These are phyloP conservation scores for Cicer judaicum DNA, from an alignment of 306 rosid species.

Conservation along the genomic window DNA sequence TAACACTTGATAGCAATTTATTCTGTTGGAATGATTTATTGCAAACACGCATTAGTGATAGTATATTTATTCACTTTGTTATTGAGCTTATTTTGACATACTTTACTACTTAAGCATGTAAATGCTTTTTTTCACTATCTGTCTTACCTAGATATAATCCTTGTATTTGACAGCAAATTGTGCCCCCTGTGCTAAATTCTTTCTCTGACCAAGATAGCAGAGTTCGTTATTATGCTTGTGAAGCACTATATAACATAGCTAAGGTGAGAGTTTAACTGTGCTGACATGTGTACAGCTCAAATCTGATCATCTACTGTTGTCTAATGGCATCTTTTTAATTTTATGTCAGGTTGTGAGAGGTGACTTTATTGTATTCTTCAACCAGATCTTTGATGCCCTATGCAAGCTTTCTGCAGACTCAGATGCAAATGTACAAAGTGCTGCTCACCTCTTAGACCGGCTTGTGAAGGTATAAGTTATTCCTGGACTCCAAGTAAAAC, in stretches of 20 bases:
- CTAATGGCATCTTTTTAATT: conserved; percentile 46
- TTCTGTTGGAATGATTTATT: conserved; percentile 18
- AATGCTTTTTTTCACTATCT: conserved; percentile 20
- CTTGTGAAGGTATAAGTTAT: conserved; percentile 81
- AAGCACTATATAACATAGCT: conserved; percentile 95
- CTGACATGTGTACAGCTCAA: conserved; percentile 35
- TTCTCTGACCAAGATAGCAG: conserved; percentile 98
- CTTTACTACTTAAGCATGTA: conserved; percentile 4
- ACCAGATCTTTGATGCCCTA: conserved; percentile 95
- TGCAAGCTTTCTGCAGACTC: conserved; percentile 99
- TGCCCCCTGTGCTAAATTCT: conserved; percentile 87
- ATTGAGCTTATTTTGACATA: conserved; percentile 32
- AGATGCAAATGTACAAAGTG: conserved; percentile 95
- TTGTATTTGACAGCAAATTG: conserved; percentile 79
- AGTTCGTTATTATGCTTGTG: conserved; percentile 99
- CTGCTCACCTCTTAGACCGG: conserved; percentile 96
- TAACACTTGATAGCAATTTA: not conserved
- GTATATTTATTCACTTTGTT: conserved; percentile 16
- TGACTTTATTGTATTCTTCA: conserved; percentile 93
- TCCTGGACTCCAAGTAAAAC: conserved; percentile 19
- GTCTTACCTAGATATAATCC: conserved; percentile 33
- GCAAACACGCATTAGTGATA: conserved; percentile 14
- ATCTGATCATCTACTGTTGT: conserved; percentile 37
- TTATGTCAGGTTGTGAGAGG: conserved; percentile 94
- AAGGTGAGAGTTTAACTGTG: conserved; percentile 66